A percentile compares a stretch with the other conserved stretches of the same genome.
Evolutionary conservation across 495 filamentous ascomycete species (phyloP).

Genomic region (Penicillium tannophilum): DNA sequence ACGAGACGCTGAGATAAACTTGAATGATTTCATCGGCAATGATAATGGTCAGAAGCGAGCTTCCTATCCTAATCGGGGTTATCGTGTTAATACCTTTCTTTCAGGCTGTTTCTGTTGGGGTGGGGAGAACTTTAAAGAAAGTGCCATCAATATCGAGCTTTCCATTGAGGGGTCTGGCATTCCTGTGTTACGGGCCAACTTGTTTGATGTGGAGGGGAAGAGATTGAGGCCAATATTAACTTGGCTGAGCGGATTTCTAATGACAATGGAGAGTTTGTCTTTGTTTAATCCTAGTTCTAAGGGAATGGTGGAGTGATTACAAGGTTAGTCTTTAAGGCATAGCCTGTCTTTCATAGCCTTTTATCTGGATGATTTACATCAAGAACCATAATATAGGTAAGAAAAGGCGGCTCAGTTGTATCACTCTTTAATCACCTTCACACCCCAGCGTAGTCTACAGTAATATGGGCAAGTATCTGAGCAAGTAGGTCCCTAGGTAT

Average conservation of each 20-base stretch:
- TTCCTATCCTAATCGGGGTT: not conserved
- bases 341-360: no score
- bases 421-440: no score
- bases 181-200: conserved; percentile 41
- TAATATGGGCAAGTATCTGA: no score
- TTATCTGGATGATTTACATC: no score
- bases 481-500: no score
- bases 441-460: no score
- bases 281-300: conserved; percentile 2
- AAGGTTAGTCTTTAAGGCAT: no score
- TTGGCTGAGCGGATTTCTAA: conserved; percentile 47
- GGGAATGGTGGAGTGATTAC: no score
- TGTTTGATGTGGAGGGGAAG: conserved; percentile 29
- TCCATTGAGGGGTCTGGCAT: conserved; percentile 40
- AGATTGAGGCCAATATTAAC: conserved; percentile 38
- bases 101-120: conserved; percentile 50
- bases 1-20: conserved; percentile 39
- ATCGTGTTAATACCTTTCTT: not conserved
- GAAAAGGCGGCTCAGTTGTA: no score
- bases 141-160: conserved; percentile 43
- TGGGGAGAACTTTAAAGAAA: conserved; percentile 39
- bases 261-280: conserved; percentile 35
- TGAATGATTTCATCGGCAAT: conserved; percentile 48
- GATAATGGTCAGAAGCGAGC: conserved; percentile 36
- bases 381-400: no score